phyloP scores from a whole-genome alignment of 1,139 yeast genomes.

The Yamadazyma diddensiae region DNA sequence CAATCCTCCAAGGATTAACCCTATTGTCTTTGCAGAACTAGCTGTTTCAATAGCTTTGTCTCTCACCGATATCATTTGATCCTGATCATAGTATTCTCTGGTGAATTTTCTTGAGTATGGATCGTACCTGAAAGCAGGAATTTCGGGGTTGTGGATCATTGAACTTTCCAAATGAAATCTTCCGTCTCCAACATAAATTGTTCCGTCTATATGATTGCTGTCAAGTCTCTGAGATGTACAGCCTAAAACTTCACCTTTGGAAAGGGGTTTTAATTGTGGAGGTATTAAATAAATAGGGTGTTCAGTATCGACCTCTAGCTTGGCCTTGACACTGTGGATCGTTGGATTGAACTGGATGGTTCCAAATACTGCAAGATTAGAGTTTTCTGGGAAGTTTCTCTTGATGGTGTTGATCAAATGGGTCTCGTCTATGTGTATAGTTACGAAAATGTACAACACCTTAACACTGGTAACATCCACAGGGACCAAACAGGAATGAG shows the following conservation, averaged over 20 bases:
- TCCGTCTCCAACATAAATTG: constrained; percentile 95
- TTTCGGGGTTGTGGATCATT: constrained; percentile 93
- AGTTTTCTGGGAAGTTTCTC: constrained; percentile 61
- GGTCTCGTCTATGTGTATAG: constrained; percentile 80
- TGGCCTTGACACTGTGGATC: constrained; percentile 71
- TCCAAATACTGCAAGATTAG: constrained; percentile 78
- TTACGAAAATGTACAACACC: constrained; percentile 92
- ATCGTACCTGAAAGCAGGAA: constrained; percentile 91
- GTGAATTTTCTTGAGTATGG: constrained; percentile 94
- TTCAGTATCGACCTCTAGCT: constrained; percentile 47
- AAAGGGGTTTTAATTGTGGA: constrained; percentile 89
- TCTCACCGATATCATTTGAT: constrained; percentile 73
- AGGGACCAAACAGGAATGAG: constrained; percentile 96
- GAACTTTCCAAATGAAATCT: constrained; percentile 93
- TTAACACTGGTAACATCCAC: constrained; percentile 87
- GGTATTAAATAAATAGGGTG: constrained; percentile 65
- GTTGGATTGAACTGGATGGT: constrained; percentile 97
- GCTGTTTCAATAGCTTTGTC: constrained; percentile 62
- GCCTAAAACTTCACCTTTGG: constrained; percentile 95
- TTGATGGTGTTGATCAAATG: constrained; percentile 78
- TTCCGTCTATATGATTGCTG: constrained; percentile 62
- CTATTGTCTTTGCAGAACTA: constrained; percentile 68
- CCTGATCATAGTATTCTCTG: constrained; percentile 81
- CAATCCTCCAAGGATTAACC: constrained; percentile 87
- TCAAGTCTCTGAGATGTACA: constrained; percentile 88